Base-by-base conservation (phyloP, 139 green algal genomes). In the Ettlia oleoabundans region DNA sequence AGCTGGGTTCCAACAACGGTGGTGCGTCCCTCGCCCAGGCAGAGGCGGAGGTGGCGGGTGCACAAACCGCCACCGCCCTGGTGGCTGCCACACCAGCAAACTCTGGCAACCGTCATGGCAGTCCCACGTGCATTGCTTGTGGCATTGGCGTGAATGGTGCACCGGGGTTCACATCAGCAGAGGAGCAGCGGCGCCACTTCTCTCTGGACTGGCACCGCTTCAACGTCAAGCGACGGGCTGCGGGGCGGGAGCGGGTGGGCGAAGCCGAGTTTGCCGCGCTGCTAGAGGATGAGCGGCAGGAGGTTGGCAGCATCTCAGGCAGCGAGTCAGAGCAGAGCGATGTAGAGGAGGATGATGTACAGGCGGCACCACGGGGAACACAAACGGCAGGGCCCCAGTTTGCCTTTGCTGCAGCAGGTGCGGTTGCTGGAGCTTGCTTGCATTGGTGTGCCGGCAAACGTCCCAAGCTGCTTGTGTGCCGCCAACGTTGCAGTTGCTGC, bases 141-240 rank as follows among this genome's bases (percentile, higher is more conserved):
- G 90, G 91, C 42, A 90, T 95, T 10, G 88, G 86, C n/a, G 71
- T 92, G 30, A 26, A 28, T n/a, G 63, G 66, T 32, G 58, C 52
- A 5, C 55, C 84, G 5, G 83, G 83, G 0, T 97, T 98, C 77
- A 69, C 55, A 1, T 85, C 77, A 2, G 55, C 82, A 0, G 69
- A 88, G 32, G 92, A 97, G 82, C 93, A 96, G 84, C 86, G 95
- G 0, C 82, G 85, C 38, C 95, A 98, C 82, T 98, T 97, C 83
- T 92, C 92, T 33, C 92, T 88, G 0, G 95, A 98, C 83, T 98
- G 95, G 96, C 95, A 98, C 81, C 84, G 93, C 63, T 85, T 86
- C 80, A 98, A 98, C 62, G 83, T 97, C 22, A 95, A 95, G 88
- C 88, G 92, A 1, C 88, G 92, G 3, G 40, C 92, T 5, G 78